A percentile compares a stretch with the other conserved stretches of the same genome.
Conservation (phyloP, 179 eudicot species). For the Vitellaria paradoxa region DNA sequence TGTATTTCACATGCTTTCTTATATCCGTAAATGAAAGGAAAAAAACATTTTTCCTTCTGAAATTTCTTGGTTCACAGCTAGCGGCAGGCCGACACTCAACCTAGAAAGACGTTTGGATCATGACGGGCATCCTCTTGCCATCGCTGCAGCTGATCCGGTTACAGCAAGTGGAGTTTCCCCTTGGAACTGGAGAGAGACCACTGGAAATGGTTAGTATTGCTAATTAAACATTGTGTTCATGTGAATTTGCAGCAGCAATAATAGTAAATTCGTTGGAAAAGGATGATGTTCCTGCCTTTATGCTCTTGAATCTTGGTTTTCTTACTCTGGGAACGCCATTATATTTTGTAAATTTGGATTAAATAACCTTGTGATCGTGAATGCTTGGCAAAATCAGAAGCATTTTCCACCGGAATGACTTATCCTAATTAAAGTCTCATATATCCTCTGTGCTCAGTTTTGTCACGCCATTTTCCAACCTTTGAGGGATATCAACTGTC, state of each 20-base stretch:
- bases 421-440: background rate
- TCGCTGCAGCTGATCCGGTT: slow-evolving; percentile 70
- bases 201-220: slow-evolving; percentile 57
- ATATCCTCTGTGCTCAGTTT: background rate
- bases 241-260: background rate
- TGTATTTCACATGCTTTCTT: background rate
- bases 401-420: background rate
- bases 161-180: slow-evolving; percentile 72
- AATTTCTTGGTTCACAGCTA: slow-evolving; percentile 41
- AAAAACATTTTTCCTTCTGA: background rate
- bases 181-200: slow-evolving; percentile 81
- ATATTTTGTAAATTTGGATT: background rate
- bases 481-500: background rate
- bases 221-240: background rate
- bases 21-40: background rate
- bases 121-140: slow-evolving; percentile 80
- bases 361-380: background rate
- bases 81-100: slow-evolving; percentile 63
- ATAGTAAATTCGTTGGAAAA: background rate
- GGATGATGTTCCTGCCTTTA: background rate
- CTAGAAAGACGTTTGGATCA: slow-evolving; percentile 79
- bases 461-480: background rate
- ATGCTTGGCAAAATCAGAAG: background rate
- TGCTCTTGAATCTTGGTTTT: background rate
- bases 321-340: background rate